Conservation (phyloP, 2,329 filamentous ascomycete species). For the Cladophialophora yegresii region DNA sequence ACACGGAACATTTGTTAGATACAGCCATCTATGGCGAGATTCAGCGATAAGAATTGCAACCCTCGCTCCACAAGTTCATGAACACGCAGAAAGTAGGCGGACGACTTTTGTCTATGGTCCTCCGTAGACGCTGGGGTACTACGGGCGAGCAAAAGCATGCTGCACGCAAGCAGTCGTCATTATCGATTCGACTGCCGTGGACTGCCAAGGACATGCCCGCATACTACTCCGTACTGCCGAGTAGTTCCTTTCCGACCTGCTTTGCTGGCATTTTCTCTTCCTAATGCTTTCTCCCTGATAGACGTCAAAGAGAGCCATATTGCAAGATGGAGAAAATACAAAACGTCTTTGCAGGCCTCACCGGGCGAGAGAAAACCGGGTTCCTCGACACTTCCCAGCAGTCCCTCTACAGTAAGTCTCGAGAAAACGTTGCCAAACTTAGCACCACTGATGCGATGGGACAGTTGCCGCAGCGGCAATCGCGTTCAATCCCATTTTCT, state of each 20-base stretch:
- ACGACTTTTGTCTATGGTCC: too few species aligned
- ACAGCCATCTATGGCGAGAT: too few species aligned
- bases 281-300: not conserved
- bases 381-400: constrained; percentile 30
- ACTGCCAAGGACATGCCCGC: not conserved
- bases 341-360: constrained; percentile 32
- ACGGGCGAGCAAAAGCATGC: not conserved
- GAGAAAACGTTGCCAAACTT: constrained; percentile 9
- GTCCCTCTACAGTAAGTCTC: constrained; percentile 33
- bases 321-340: constrained; percentile 33
- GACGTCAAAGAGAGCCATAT: not conserved
- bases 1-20: too few species aligned
- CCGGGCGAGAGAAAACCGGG: constrained; percentile 34
- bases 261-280: constrained; percentile 1
- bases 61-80: too few species aligned
- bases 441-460: constrained; percentile 5
- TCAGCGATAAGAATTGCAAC: too few species aligned
- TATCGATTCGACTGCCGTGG: not conserved
- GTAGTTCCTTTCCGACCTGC: not conserved
- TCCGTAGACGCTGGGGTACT: too few species aligned
- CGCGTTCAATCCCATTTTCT: constrained; percentile 96
- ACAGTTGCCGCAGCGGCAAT: constrained; percentile 81
- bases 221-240: not conserved
- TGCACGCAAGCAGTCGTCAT: not conserved
- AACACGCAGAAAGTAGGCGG: too few species aligned